These are phyloP conservation scores for Suhomyces terraborum DNA, from an alignment of 1,139 yeast genomes.

Conservation along the genomic window DNA sequence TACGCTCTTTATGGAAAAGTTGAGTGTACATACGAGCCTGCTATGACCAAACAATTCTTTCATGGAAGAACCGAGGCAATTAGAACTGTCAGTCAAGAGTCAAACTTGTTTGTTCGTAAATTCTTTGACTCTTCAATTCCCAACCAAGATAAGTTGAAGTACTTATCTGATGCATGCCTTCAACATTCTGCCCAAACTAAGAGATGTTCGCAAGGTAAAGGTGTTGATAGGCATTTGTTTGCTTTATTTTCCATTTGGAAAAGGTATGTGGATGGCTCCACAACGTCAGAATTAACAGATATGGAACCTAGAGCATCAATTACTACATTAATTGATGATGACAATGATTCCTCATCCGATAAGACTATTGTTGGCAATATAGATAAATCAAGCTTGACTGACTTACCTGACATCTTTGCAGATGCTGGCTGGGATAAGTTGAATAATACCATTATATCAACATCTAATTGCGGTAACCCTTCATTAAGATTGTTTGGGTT, in stretches of 20 bases:
- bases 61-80: conserved; percentile 95
- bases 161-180: conserved; percentile 66
- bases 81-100: conserved; percentile 78
- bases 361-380: conserved; percentile 22
- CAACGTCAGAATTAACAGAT: conserved; percentile 12
- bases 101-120: conserved; percentile 79
- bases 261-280: conserved; percentile 50
- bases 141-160: conserved; percentile 60
- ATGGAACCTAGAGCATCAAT: conserved; percentile 18
- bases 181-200: conserved; percentile 70
- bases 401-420: conserved; percentile 57
- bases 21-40: conserved; percentile 94
- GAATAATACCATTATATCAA: conserved; percentile 53
- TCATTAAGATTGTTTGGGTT: conserved; percentile 85
- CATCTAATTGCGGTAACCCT: conserved; percentile 70
- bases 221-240: conserved; percentile 88
- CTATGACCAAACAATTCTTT: conserved; percentile 84
- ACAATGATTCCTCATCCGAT: conserved; percentile 21
- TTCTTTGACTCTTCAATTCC: conserved; percentile 72
- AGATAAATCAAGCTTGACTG: conserved; percentile 23
- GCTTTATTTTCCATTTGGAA: conserved; percentile 91
- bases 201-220: conserved; percentile 72
- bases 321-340: conserved; percentile 23
- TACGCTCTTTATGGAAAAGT: conserved; percentile 91
- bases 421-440: conserved; percentile 71